Conservation (phyloP, 306 rosid species). For the Calophaca sinica region DNA sequence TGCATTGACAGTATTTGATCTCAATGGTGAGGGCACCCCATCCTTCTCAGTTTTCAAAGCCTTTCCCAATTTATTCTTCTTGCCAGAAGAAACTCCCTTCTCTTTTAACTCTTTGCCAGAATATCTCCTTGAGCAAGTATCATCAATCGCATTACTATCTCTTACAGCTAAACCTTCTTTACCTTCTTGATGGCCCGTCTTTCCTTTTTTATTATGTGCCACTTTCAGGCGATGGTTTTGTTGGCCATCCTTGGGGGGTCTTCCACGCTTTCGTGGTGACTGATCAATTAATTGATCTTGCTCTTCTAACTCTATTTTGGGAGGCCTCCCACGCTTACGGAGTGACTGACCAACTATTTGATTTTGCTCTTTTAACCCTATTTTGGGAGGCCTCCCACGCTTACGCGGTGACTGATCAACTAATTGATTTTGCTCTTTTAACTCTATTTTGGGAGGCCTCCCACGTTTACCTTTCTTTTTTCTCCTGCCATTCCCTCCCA, state of each 20-base stretch:
- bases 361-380: not conserved
- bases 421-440: not conserved
- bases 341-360: slow-evolving; percentile 26
- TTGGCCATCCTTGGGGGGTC: slow-evolving; percentile 48
- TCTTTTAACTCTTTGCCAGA: slow-evolving; percentile 39
- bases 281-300: slow-evolving; percentile 28
- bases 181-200: slow-evolving; percentile 20
- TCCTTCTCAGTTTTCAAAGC: slow-evolving; percentile 49
- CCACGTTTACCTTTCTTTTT: slow-evolving; percentile 58
- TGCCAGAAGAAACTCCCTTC: slow-evolving; percentile 45
- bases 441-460: slow-evolving; percentile 47
- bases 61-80: slow-evolving; percentile 39
- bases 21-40: slow-evolving; percentile 34
- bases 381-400: slow-evolving; percentile 59
- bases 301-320: not conserved
- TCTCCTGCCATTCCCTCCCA: slow-evolving; percentile 41
- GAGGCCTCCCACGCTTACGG: slow-evolving; percentile 55
- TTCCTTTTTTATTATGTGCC: slow-evolving; percentile 47
- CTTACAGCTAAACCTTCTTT: slow-evolving; percentile 42
- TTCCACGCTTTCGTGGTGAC: slow-evolving; percentile 57
- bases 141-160: slow-evolving; percentile 44
- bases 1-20: slow-evolving; percentile 38
- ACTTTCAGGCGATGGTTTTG: slow-evolving; percentile 42
- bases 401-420: slow-evolving; percentile 44
- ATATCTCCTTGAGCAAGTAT: slow-evolving; percentile 42